Evolutionary conservation across 2,329 filamentous ascomycete species (phyloP).

Genomic region (Talaromyces sp.): DNA sequence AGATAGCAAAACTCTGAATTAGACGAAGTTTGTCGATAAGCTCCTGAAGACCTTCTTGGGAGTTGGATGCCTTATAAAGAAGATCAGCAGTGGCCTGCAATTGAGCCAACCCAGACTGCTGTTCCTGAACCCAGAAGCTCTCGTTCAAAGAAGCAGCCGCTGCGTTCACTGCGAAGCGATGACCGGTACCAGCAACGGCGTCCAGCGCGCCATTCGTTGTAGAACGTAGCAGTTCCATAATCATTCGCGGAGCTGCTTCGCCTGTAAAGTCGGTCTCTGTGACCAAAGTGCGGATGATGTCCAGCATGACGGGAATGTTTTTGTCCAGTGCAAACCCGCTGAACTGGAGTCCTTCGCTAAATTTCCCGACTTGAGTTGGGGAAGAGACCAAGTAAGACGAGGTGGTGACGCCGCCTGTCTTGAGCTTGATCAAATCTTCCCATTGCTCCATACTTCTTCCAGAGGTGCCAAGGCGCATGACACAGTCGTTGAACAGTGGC

Average conservation of each 20-base stretch:
- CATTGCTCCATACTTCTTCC: conserved; percentile 87
- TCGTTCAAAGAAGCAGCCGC: conserved; percentile 74
- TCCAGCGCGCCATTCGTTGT: conserved; percentile 87
- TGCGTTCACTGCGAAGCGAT: conserved; percentile 76
- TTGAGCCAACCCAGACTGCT: conserved; percentile 85
- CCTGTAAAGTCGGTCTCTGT: conserved; percentile 86
- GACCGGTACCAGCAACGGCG: conserved; percentile 82
- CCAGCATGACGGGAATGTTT: conserved; percentile 87
- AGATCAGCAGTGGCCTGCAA: conserved; percentile 77
- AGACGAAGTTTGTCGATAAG: conserved; percentile 77
- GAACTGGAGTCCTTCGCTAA: conserved; percentile 76
- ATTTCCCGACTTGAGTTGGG: conserved; percentile 63
- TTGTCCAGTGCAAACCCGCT: conserved; percentile 82
- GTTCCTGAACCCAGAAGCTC: conserved; percentile 68
- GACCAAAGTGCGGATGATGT: conserved; percentile 72
- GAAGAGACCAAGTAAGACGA: conserved; percentile 78
- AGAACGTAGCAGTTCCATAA: conserved; percentile 79
- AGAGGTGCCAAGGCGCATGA: conserved; percentile 89
- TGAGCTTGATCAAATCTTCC: conserved; percentile 92
- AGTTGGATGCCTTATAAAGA: conserved; percentile 59
- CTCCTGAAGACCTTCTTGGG: conserved; percentile 63
- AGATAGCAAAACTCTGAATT: conserved; percentile 74
- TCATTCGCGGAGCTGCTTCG: conserved; percentile 70
- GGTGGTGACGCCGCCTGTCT: conserved; percentile 84
- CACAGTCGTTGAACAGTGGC: conserved; percentile 82